A percentile compares a stretch with the other conserved stretches of the same genome.
phyloP scores from a whole-genome alignment of 768 basidiomycete genomes.

The Trametes sanguinea region DNA sequence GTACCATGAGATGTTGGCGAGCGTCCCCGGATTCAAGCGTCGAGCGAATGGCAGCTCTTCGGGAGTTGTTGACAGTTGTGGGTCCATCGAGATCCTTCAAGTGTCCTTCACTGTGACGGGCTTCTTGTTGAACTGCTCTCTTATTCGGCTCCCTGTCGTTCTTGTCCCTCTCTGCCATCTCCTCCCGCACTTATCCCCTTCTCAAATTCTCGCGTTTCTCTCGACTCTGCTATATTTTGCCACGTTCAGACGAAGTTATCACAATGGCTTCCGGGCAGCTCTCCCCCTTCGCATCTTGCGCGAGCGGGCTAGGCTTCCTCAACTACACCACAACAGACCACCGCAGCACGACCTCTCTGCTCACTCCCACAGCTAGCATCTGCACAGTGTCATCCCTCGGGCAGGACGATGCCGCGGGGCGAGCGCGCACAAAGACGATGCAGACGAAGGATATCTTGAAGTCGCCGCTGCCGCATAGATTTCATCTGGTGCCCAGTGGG shows the following conservation, averaged over 20 bases:
- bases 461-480: conserved; percentile 16
- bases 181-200: neutral
- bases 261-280: conserved; percentile 11
- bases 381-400: conserved; percentile 16
- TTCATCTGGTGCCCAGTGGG: conserved; percentile 12
- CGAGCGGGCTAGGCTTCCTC: conserved; percentile 13
- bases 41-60: no score
- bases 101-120: conserved; percentile 12
- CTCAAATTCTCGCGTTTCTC: no score
- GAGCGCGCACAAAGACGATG: conserved; percentile 17
- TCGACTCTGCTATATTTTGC: no score
- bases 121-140: neutral
- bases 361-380: conserved; percentile 11
- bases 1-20: no score
- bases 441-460: conserved; percentile 22
- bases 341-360: conserved; percentile 7
- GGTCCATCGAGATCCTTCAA: neutral
- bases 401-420: neutral
- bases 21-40: no score
- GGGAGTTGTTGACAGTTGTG: neutral
- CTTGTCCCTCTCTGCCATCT: neutral
- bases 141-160: neutral
- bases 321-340: neutral
- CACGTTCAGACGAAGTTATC: no score
- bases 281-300: conserved; percentile 14